Percentiles rank a stretch among this genome's conserved stretches.
phyloP scores from a whole-genome alignment of 2,329 filamentous ascomycete species.

The Aspergillus fischeri region DNA sequence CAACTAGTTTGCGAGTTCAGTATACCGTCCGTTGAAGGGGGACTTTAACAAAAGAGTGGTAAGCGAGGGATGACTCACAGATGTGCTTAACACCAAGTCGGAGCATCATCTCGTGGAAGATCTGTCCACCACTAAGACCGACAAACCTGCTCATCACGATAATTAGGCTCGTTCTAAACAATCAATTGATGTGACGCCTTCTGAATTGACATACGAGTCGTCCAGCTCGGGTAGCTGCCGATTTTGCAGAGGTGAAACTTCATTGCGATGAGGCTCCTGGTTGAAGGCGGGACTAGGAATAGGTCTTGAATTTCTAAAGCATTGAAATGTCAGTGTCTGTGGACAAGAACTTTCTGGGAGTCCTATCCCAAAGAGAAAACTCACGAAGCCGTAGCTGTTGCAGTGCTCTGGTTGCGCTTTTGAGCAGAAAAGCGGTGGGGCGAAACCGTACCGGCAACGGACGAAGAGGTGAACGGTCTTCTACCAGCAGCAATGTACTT shows the following conservation, averaged over 20 bases:
- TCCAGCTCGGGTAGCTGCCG: conserved; percentile 63
- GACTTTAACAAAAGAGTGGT: background rate
- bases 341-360: conserved; percentile 7
- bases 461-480: conserved; percentile 44
- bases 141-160: conserved; percentile 63
- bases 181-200: background rate
- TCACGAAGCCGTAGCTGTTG: conserved; percentile 52
- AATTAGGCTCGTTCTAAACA: conserved; percentile 6
- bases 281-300: conserved; percentile 60
- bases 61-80: conserved; percentile 58
- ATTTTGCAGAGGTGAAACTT: conserved; percentile 64
- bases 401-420: conserved; percentile 47
- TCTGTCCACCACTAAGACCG: conserved; percentile 90
- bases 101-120: conserved; percentile 99
- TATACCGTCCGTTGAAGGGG: conserved; percentile 1
- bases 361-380: conserved; percentile 26
- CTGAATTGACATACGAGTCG: conserved; percentile 63
- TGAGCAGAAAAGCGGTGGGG: conserved; percentile 42
- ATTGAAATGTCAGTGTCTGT: conserved; percentile 10
- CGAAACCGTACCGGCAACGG: conserved; percentile 42
- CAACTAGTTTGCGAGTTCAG: conserved; percentile 49
- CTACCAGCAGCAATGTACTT: conserved; percentile 35
- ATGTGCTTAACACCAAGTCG: conserved; percentile 88
- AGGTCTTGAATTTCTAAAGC: conserved; percentile 52
- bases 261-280: conserved; percentile 55